Evolutionary conservation across 2,329 filamentous ascomycete species (phyloP).

Genomic region (Myrmaecium sp.): DNA sequence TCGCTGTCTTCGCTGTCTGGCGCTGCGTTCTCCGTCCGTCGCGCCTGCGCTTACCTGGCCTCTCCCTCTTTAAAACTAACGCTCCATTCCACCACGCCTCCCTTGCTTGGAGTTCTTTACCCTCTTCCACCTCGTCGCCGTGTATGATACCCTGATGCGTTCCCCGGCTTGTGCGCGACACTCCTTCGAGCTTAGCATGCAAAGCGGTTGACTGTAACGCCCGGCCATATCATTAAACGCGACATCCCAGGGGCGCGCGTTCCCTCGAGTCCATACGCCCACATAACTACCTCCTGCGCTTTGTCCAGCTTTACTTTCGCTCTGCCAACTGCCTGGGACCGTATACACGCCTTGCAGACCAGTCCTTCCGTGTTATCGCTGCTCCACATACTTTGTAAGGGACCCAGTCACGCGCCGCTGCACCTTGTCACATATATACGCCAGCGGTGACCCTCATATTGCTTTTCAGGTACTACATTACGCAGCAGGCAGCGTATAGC

Average conservation of each 20-base stretch:
- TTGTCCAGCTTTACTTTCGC: constrained; percentile 5
- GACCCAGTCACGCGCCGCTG: too few relatives aligned
- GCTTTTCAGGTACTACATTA: too few relatives aligned
- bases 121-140: constrained; percentile 17
- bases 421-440: too few relatives aligned
- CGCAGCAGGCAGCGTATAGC: too few relatives aligned
- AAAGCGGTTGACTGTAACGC: constrained; percentile 20
- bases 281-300: constrained; percentile 14
- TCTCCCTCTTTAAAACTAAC: constrained; percentile 1
- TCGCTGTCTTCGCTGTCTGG: too few relatives aligned
- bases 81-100: constrained; percentile 10
- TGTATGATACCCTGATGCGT: constrained; percentile 18
- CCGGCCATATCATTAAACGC: too few relatives aligned
- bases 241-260: constrained; percentile 14
- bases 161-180: constrained; percentile 20
- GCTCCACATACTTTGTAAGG: too few relatives aligned
- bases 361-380: too few relatives aligned
- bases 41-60: constrained; percentile 4
- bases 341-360: too few relatives aligned
- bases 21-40: constrained; percentile 3
- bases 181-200: constrained; percentile 22
- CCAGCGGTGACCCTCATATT: too few relatives aligned
- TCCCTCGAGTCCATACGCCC: constrained; percentile 7
- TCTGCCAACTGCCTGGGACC: constrained; percentile 8
- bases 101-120: constrained; percentile 7